phyloP scores from a whole-genome alignment of 345 rosid genomes.

The Gossypium ekmanianum region DNA sequence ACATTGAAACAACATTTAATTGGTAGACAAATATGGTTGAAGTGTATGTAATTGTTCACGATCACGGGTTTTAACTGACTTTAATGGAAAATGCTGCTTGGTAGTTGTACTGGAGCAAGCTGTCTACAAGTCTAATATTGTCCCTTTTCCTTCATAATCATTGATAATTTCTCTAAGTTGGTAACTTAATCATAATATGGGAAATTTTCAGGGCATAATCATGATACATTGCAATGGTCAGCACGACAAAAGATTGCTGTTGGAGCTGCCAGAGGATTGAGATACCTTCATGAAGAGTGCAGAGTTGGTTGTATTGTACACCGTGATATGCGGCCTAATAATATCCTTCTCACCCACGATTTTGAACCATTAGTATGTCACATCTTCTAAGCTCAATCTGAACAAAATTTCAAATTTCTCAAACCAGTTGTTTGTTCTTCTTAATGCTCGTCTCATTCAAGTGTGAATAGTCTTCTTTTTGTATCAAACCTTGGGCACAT shows the following conservation, averaged over 20 bases:
- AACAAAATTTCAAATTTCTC: not conserved
- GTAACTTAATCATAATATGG: slow-evolving; percentile 1
- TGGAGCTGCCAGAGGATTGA: slow-evolving; percentile 96
- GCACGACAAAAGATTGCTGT: slow-evolving; percentile 90
- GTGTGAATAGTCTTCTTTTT: not conserved
- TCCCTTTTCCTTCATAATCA: not conserved
- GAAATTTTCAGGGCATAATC: slow-evolving; percentile 43
- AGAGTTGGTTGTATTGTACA: slow-evolving; percentile 99
- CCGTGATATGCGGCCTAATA: slow-evolving; percentile 94
- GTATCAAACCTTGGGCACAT: not conserved
- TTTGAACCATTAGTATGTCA: slow-evolving; percentile 79
- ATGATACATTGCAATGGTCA: slow-evolving; percentile 68
- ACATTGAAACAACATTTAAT: not conserved
- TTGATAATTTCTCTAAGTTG: not conserved
- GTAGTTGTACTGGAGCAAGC: not conserved
- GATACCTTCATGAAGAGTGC: slow-evolving; percentile 98
- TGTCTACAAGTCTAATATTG: not conserved
- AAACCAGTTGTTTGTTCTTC: not conserved
- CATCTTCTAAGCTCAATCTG: slow-evolving; percentile 14
- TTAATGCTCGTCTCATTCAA: not conserved
- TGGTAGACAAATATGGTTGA: not conserved
- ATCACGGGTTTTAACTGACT: not conserved
- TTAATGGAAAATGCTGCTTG: not conserved
- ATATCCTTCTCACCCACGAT: slow-evolving; percentile 94
- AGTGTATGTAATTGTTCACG: not conserved